These are phyloP conservation scores for Paraphoma sp. DNA, from an alignment of 2,329 filamentous ascomycete species.

Conservation along the genomic window DNA sequence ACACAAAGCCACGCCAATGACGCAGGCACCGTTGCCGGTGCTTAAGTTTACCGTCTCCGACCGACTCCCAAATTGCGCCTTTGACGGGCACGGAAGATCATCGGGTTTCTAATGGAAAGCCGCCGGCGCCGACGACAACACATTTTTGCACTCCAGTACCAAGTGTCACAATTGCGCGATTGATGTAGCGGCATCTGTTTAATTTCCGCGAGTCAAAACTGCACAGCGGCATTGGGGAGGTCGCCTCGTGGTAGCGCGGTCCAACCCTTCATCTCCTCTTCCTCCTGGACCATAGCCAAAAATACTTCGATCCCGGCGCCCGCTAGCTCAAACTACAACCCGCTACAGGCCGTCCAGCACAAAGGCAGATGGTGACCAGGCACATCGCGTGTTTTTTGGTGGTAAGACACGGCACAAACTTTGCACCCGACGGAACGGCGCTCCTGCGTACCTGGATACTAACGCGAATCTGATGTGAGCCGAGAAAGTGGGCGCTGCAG, in stretches of 20 bases:
- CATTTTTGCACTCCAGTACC: not conserved
- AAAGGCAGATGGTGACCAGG: not conserved
- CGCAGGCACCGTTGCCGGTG: not conserved
- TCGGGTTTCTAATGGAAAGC: not conserved
- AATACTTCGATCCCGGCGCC: not conserved
- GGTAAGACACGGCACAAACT: not conserved
- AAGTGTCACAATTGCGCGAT: not conserved
- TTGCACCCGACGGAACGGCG: not conserved
- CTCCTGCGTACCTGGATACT: not conserved
- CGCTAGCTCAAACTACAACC: not conserved
- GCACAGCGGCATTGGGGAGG: not conserved
- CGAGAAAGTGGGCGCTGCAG: not conserved
- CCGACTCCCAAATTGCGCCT: not conserved
- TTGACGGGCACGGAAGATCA: not conserved
- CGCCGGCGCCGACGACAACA: not conserved
- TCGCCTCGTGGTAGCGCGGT: not conserved
- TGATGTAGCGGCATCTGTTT: not conserved
- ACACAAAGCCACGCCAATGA: not conserved
- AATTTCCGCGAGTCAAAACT: slow-evolving; percentile 7
- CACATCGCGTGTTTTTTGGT: not conserved
- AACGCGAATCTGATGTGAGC: not conserved
- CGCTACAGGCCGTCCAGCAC: not conserved
- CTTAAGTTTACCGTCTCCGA: not conserved
- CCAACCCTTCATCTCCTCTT: not conserved
- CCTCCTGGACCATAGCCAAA: not conserved